These are phyloP conservation scores for Talaromyces ruber DNA, from an alignment of 495 filamentous ascomycete species.

Conservation along the genomic window DNA sequence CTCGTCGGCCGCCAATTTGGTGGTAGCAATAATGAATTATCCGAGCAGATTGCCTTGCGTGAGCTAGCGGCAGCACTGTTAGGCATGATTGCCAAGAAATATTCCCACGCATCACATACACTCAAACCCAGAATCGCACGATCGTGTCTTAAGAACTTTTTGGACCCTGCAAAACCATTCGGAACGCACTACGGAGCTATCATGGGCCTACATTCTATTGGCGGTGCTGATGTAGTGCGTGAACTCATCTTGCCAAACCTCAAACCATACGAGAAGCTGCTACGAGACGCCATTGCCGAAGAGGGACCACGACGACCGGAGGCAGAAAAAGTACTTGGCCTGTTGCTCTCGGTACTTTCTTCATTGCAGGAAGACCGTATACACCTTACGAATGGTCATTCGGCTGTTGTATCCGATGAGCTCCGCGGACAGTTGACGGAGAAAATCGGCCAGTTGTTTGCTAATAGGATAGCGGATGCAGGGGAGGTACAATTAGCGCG, in stretches of 20 bases:
- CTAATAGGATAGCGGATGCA: constrained; percentile 40
- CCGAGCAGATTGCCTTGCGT: constrained; percentile 70
- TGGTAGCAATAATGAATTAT: constrained; percentile 29
- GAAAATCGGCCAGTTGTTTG: constrained; percentile 51
- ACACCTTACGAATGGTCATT: constrained; percentile 34
- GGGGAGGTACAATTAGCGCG: constrained; percentile 34
- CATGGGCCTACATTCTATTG: constrained; percentile 63
- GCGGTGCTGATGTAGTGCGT: constrained; percentile 70
- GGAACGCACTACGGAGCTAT: constrained; percentile 83
- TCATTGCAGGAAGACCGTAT: constrained; percentile 31
- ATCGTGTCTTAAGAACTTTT: constrained; percentile 80
- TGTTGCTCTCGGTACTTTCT: constrained; percentile 50
- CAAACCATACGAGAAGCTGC: constrained; percentile 63
- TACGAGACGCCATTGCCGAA: constrained; percentile 57
- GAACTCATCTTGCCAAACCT: constrained; percentile 75
- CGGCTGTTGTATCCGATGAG: constrained; percentile 38
- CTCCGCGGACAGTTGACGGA: constrained; percentile 47
- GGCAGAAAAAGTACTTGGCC: constrained; percentile 53
- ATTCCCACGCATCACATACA: constrained; percentile 61
- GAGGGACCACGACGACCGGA: constrained; percentile 43
- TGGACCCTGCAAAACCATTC: constrained; percentile 73
- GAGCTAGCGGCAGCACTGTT: constrained; percentile 77
- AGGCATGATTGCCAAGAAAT: constrained; percentile 62
- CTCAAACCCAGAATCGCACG: constrained; percentile 83
- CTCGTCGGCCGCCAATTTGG: constrained; percentile 80